These are phyloP conservation scores for Leptographium radiaticola DNA, from an alignment of 2,329 filamentous ascomycete genomes.

Conservation along the genomic window DNA sequence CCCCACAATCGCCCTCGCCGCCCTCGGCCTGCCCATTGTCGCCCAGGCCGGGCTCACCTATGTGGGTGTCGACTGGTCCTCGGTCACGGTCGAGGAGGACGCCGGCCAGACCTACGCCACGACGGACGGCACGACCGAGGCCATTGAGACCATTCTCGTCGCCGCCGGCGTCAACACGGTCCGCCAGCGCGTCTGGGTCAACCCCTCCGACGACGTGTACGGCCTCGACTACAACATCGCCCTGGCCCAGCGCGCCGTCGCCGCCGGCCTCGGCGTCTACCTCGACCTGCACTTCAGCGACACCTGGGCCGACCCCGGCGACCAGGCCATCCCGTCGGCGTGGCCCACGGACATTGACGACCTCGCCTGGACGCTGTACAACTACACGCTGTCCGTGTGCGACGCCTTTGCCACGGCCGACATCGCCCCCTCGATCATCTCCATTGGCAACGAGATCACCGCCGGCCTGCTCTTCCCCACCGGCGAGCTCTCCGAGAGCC, in stretches of 20 bases:
- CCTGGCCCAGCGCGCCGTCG: slow-evolving; percentile 51
- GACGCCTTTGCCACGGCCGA: slow-evolving; percentile 45
- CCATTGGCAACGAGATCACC: slow-evolving; percentile 63
- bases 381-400: slow-evolving; percentile 51
- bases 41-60: slow-evolving; percentile 35
- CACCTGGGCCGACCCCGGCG: slow-evolving; percentile 55
- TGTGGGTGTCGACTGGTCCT: slow-evolving; percentile 60
- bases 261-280: slow-evolving; percentile 46
- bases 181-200: slow-evolving; percentile 61
- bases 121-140: slow-evolving; percentile 31
- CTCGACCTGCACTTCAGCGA: slow-evolving; percentile 56
- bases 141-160: slow-evolving; percentile 50
- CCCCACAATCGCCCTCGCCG: neutral
- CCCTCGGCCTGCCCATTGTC: neutral
- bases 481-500: slow-evolving; percentile 43
- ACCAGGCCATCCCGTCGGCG: slow-evolving; percentile 49
- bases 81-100: slow-evolving; percentile 47
- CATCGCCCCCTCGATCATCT: slow-evolving; percentile 40
- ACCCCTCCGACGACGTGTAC: slow-evolving; percentile 41
- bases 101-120: slow-evolving; percentile 49
- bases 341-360: slow-evolving; percentile 47
- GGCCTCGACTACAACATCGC: slow-evolving; percentile 57
- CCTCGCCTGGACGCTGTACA: slow-evolving; percentile 50
- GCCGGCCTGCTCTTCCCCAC: slow-evolving; percentile 54
- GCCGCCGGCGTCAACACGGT: slow-evolving; percentile 54